Base-by-base conservation (phyloP, 495 filamentous ascomycete genomes). In the Staphylotrichum tortipilum region DNA sequence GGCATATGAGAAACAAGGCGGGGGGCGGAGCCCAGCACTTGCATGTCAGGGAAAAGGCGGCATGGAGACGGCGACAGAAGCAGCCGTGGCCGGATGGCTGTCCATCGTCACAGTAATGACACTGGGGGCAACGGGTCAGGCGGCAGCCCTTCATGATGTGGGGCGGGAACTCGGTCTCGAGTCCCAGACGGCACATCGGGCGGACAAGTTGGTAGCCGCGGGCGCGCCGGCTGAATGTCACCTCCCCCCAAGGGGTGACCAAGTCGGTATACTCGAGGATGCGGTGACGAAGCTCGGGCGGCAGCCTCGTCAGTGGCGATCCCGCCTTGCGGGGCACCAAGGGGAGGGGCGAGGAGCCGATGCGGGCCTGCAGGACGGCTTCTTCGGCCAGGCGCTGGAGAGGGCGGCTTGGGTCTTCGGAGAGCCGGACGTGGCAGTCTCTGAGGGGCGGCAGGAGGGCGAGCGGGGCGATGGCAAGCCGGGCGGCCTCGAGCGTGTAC, bases 241-340 rank as follows among this genome's bases (percentile, higher is more conserved):
- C 24, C 17, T 43, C 40, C 15, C 19, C 30, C 40, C 40, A 30
- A 2, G 40, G 40, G 40, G 42, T 48, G 22, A 35, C 22, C 17
- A 53, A 14, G 22, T 53, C 44, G 37, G 43, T 53, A 15, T 47
- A 48, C 9, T 28, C 37, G n/a, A 53, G 42, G 7, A 53, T 53
- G 14, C 15, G 28, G 22, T 33, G 4, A 12, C 44, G 42, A 8
- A 48, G 19, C 29, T 53, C 33, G 5, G 31, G 47, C 8, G 33
- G 44, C 4, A 37, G 44, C 7, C 6, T 34, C 17, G 21, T 21
- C 6, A 47, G 7, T n/a, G 17, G 3, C 9, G 42, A 31, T 8
- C 14, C n/a, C 3, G 0, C 3, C 3, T 30, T 29, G 40, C 15
- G 23, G 21, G 12, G 42, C 2, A 0, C 14, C 26, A 5, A 6